Evolutionary conservation across 768 basidiomycete species (phyloP).

Genomic region (Suillus luteus): DNA sequence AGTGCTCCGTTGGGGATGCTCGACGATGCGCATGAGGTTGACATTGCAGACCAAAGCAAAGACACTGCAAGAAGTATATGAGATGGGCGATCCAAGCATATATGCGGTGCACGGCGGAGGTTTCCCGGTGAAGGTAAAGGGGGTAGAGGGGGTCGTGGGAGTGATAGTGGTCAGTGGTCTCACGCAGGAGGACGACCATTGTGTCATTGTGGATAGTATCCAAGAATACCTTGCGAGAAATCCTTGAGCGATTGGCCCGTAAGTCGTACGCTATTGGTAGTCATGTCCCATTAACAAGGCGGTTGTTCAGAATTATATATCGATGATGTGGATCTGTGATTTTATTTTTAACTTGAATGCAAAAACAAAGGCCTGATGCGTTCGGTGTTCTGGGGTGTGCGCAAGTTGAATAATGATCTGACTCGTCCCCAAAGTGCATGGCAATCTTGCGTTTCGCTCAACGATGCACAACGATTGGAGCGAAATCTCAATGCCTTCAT

Average conservation of each 20-base stretch:
- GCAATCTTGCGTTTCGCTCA: background rate
- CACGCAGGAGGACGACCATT: slow-evolving; percentile 33
- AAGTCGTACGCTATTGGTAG: background rate
- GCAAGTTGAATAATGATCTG: background rate
- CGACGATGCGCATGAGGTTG: slow-evolving; percentile 28
- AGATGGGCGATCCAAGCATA: slow-evolving; percentile 29
- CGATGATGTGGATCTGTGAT: background rate
- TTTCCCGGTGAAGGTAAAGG: slow-evolving; percentile 35
- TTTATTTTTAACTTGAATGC: background rate
- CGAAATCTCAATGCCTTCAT: background rate
- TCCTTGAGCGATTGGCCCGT: background rate
- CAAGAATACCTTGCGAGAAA: slow-evolving; percentile 25
- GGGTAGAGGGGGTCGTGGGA: slow-evolving; percentile 36
- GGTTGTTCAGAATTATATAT: slow-evolving; percentile 2
- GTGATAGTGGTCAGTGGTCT: slow-evolving; percentile 40
- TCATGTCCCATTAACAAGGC: background rate
- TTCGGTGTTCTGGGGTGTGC: background rate
- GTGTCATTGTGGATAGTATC: slow-evolving; percentile 32
- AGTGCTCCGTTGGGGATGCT: slow-evolving; percentile 35
- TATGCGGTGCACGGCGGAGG: slow-evolving; percentile 37
- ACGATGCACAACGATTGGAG: background rate
- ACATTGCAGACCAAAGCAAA: slow-evolving; percentile 8
- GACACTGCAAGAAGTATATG: slow-evolving; percentile 21
- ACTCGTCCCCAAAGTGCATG: background rate
- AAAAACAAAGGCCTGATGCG: background rate